Conservation (phyloP, 768 basidiomycete species). For the Xerocomus potaroensis region DNA sequence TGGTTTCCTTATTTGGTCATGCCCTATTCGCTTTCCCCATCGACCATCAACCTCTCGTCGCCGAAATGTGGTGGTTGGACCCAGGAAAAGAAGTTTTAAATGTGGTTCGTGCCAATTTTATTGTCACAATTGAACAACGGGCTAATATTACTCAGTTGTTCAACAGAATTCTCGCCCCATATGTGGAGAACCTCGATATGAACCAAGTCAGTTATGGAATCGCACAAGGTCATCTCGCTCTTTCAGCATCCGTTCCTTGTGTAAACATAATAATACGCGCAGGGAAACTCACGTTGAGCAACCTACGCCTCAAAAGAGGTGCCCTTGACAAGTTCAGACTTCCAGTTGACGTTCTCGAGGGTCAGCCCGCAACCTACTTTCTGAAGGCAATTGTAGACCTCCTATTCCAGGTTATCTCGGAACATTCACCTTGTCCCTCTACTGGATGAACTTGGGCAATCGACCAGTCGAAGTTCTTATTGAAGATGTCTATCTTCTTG, state of each 20-base stretch:
- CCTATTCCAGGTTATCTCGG: conserved; percentile 67
- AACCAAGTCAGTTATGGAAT: conserved; percentile 94
- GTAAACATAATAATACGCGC: conserved; percentile 6
- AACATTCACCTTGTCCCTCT: conserved; percentile 77
- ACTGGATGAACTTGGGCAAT: conserved; percentile 86
- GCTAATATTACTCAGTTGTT: conserved; percentile 49
- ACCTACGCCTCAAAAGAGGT: conserved; percentile 86
- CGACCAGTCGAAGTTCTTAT: conserved; percentile 88
- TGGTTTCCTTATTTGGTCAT: conserved; percentile 25
- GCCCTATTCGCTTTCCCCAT: conserved; percentile 26
- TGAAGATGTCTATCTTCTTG: conserved; percentile 93
- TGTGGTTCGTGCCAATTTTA: conserved; percentile 42
- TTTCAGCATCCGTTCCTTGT: background rate
- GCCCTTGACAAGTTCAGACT: conserved; percentile 93
- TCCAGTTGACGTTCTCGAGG: conserved; percentile 93
- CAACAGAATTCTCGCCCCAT: conserved; percentile 89
- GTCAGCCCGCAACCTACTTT: conserved; percentile 32
- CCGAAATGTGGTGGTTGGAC: conserved; percentile 81
- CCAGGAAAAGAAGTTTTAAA: conserved; percentile 83
- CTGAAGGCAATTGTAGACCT: background rate
- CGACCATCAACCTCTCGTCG: conserved; percentile 4
- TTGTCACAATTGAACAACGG: background rate
- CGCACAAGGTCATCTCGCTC: conserved; percentile 57
- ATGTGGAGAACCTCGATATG: conserved; percentile 94
- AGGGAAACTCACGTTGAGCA: conserved; percentile 77